These are phyloP conservation scores for Lentinula sp. DNA, from an alignment of 768 basidiomycete genomes.

Conservation along the genomic window DNA sequence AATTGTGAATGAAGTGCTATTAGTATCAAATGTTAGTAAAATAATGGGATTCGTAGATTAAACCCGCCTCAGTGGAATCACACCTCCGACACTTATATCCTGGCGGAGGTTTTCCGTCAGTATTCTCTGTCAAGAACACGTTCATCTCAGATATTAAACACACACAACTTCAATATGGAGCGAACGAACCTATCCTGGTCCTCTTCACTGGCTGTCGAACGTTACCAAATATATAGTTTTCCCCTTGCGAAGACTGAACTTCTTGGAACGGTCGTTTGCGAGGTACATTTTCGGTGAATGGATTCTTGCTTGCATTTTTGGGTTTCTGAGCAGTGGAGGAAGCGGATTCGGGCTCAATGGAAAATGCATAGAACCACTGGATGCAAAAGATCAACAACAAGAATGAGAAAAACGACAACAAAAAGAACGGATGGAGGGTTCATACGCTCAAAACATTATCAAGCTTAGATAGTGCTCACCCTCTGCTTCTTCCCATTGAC, in stretches of 20 bases:
- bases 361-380: slow-evolving; percentile 98
- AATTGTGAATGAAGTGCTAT: slow-evolving; percentile 73
- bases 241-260: slow-evolving; percentile 28
- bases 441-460: background rate
- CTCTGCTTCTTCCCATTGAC: slow-evolving; percentile 73
- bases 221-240: slow-evolving; percentile 70
- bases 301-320: slow-evolving; percentile 64
- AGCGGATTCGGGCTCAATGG: slow-evolving; percentile 53
- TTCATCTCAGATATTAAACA: background rate
- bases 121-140: slow-evolving; percentile 12
- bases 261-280: slow-evolving; percentile 53
- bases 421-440: background rate
- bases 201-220: slow-evolving; percentile 54
- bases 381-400: background rate
- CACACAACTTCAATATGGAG: background rate
- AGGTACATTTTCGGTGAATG: slow-evolving; percentile 42
- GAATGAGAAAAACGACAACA: slow-evolving; percentile 4
- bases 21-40: slow-evolving; percentile 4
- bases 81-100: slow-evolving; percentile 79
- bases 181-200: slow-evolving; percentile 41
- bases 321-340: slow-evolving; percentile 37
- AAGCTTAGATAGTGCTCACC: slow-evolving; percentile 37
- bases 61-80: slow-evolving; percentile 62
- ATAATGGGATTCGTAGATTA: background rate
- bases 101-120: slow-evolving; percentile 47